phyloP scores from a whole-genome alignment of 768 basidiomycete species.

The Sporobolomyces pararoseus region DNA sequence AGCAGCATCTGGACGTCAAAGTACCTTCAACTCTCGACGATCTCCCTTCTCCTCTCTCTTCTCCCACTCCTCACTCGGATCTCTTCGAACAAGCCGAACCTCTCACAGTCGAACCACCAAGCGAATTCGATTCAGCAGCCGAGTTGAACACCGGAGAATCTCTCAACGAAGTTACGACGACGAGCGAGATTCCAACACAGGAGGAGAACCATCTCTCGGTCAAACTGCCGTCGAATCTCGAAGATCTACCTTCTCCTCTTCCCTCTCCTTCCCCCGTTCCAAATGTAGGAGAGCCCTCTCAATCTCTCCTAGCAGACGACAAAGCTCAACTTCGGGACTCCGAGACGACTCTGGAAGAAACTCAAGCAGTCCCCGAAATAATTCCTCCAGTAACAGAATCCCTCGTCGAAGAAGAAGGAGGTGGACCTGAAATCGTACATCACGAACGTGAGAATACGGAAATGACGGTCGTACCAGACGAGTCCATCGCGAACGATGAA shows the following conservation, averaged over 20 bases:
- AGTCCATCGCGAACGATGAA: not conserved
- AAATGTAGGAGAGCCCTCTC: not conserved
- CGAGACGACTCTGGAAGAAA: too few species aligned
- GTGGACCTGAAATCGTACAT: not conserved
- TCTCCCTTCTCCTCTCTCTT: too few species aligned
- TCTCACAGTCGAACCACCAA: too few species aligned
- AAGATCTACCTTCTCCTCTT: constrained; percentile 17
- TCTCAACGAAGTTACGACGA: too few species aligned
- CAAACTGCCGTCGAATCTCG: constrained; percentile 13
- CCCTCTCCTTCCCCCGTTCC: constrained; percentile 1
- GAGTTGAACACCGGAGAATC: too few species aligned
- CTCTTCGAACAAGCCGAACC: too few species aligned
- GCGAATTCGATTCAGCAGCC: too few species aligned
- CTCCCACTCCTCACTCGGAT: too few species aligned
- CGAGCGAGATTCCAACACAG: not conserved
- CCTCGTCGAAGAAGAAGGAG: not conserved
- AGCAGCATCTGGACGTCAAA: constrained; percentile 17
- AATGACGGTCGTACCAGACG: not conserved
- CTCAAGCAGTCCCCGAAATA: too few species aligned
- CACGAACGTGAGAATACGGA: not conserved
- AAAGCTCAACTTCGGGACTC: too few species aligned
- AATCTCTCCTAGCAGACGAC: too few species aligned
- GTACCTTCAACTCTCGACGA: not conserved
- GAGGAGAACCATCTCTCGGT: constrained; percentile 15
- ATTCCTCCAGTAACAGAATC: not conserved